These are phyloP conservation scores for Fusarium tjaetaba DNA, from an alignment of 2,329 filamentous ascomycete genomes.

Conservation along the genomic window DNA sequence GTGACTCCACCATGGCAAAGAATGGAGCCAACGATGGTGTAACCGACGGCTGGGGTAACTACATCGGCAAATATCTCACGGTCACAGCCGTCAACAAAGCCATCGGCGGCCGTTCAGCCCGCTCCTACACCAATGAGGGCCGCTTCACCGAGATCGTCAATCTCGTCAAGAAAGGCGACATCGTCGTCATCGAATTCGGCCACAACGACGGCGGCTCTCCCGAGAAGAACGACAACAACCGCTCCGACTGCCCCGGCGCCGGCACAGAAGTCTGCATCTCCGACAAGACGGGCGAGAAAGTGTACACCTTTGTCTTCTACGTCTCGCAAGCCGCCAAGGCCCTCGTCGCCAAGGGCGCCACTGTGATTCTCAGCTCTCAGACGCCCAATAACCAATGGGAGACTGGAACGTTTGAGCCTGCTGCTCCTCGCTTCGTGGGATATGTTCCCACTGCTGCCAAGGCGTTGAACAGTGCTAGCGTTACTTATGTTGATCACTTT, in stretches of 20 bases:
- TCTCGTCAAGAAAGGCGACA: constrained; percentile 66
- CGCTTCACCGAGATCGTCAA: constrained; percentile 68
- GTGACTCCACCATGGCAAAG: constrained; percentile 70
- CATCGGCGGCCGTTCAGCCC: constrained; percentile 71
- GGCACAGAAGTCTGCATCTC: constrained; percentile 62
- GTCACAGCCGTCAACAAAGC: constrained; percentile 68
- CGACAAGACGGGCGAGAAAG: constrained; percentile 54
- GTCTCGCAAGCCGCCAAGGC: constrained; percentile 64
- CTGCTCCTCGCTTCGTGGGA: constrained; percentile 63
- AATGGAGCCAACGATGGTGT: constrained; percentile 53
- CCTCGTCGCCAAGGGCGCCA: constrained; percentile 66
- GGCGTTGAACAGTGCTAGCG: constrained; percentile 52
- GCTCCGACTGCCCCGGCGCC: constrained; percentile 66
- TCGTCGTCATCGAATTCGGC: constrained; percentile 76
- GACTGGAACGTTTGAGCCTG: constrained; percentile 60
- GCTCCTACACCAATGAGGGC: constrained; percentile 73
- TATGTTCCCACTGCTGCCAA: constrained; percentile 59
- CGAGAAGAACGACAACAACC: constrained; percentile 64
- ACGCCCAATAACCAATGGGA: constrained; percentile 71
- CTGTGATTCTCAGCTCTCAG: constrained; percentile 66
- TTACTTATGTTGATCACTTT: constrained; percentile 69
- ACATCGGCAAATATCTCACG: constrained; percentile 61
- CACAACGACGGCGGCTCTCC: constrained; percentile 76
- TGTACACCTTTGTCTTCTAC: constrained; percentile 70
- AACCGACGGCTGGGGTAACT: constrained; percentile 70